Conservation (phyloP, 495 filamentous ascomycete species). For the Daldinia decipiens region DNA sequence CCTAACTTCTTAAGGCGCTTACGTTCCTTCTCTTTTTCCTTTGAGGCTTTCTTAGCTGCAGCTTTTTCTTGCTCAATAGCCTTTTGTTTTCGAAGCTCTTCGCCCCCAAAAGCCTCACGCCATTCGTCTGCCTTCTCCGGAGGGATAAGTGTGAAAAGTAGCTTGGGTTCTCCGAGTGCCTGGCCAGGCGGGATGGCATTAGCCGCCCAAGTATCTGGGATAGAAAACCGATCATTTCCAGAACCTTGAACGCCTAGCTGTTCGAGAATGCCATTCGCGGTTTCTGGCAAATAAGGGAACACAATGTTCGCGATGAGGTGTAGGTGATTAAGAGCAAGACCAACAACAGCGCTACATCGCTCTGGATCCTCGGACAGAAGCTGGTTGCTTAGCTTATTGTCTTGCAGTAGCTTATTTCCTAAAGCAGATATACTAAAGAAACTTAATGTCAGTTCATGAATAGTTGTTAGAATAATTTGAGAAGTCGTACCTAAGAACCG, state of each 20-base stretch:
- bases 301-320: conserved; percentile 80
- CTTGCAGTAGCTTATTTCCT: conserved; percentile 86
- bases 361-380: conserved; percentile 77
- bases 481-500: conserved; percentile 60
- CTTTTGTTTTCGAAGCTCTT: conserved; percentile 58
- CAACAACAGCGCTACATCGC: conserved; percentile 79
- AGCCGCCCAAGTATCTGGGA: conserved; percentile 77
- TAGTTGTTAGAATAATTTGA: background rate
- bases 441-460: conserved; percentile 13
- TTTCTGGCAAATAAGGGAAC: conserved; percentile 86
- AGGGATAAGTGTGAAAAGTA: conserved; percentile 87
- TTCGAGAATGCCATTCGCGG: conserved; percentile 74
- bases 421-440: conserved; percentile 65
- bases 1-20: conserved; percentile 62
- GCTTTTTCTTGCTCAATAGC: conserved; percentile 58
- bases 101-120: conserved; percentile 77
- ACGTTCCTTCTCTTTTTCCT: conserved; percentile 58
- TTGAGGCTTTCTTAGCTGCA: conserved; percentile 68
- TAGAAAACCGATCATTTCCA: conserved; percentile 67
- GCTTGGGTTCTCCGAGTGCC: conserved; percentile 80
- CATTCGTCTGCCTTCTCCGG: conserved; percentile 84
- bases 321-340: conserved; percentile 82
- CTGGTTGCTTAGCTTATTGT: conserved; percentile 83
- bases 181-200: conserved; percentile 74
- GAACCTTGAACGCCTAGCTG: conserved; percentile 64